Conservation (phyloP, 192 early-diverging fungal species). For the Backusella tuberculispora region DNA sequence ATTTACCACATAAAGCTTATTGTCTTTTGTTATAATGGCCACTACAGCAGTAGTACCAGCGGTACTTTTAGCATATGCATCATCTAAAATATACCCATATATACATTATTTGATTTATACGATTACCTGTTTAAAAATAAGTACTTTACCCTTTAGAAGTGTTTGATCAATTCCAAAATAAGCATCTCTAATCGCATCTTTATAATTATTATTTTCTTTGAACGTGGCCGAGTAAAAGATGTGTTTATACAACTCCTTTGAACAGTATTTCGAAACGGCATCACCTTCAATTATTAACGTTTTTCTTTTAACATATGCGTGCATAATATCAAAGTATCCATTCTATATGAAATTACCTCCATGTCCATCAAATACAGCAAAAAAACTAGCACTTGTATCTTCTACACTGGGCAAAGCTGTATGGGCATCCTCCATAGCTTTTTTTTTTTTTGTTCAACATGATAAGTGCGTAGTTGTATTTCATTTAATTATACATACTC, state of each 20-base stretch:
- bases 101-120: background rate
- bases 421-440: constrained; percentile 99
- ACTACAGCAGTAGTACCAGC: constrained; percentile 94
- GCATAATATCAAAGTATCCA: background rate
- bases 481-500: constrained; percentile 47
- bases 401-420: constrained; percentile 78
- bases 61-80: constrained; percentile 55
- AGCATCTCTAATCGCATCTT: constrained; percentile 77
- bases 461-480: background rate
- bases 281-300: constrained; percentile 45
- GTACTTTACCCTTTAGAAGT: constrained; percentile 62
- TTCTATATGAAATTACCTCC: constrained; percentile 60
- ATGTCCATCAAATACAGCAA: constrained; percentile 97
- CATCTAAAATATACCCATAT: background rate
- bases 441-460: background rate
- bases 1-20: constrained; percentile 35
- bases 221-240: constrained; percentile 73
- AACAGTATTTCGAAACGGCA: constrained; percentile 83
- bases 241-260: constrained; percentile 71
- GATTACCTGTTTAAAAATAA: background rate
- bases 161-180: constrained; percentile 82
- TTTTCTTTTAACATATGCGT: background rate
- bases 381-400: constrained; percentile 76
- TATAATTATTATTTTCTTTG: constrained; percentile 64
- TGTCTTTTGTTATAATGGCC: constrained; percentile 27